These are phyloP conservation scores for Rosa chinensis DNA, from an alignment of 306 rosid species.

Conservation along the genomic window DNA sequence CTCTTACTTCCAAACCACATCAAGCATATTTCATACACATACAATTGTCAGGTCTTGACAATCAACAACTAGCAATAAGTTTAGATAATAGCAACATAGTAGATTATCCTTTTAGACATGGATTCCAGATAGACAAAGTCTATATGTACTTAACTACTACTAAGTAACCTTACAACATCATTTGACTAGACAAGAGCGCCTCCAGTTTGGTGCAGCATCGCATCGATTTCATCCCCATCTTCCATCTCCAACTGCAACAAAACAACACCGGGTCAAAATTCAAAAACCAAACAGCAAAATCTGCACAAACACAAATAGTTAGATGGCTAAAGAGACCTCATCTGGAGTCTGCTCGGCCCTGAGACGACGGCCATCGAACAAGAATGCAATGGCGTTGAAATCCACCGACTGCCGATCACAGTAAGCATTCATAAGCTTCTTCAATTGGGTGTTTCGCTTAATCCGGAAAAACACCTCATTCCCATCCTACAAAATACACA, in stretches of 20 bases:
- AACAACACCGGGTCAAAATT: constrained; percentile 3
- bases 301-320: neutral
- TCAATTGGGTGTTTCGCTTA: constrained; percentile 70
- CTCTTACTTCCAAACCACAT: neutral
- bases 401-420: constrained; percentile 78
- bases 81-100: neutral
- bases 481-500: constrained; percentile 53
- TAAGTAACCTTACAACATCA: neutral
- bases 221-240: constrained; percentile 84
- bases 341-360: constrained; percentile 80
- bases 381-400: constrained; percentile 65
- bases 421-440: constrained; percentile 76
- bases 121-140: neutral
- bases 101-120: neutral
- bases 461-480: constrained; percentile 83
- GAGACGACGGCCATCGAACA: constrained; percentile 76
- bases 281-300: neutral
- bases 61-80: neutral
- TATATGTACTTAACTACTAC: neutral
- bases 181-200: constrained; percentile 38
- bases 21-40: constrained; percentile 1
- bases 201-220: constrained; percentile 88
- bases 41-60: neutral
- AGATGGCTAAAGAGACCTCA: constrained; percentile 39
- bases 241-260: constrained; percentile 80